phyloP scores from a whole-genome alignment of 768 basidiomycete species.

The Leccinum disarticulatum region DNA sequence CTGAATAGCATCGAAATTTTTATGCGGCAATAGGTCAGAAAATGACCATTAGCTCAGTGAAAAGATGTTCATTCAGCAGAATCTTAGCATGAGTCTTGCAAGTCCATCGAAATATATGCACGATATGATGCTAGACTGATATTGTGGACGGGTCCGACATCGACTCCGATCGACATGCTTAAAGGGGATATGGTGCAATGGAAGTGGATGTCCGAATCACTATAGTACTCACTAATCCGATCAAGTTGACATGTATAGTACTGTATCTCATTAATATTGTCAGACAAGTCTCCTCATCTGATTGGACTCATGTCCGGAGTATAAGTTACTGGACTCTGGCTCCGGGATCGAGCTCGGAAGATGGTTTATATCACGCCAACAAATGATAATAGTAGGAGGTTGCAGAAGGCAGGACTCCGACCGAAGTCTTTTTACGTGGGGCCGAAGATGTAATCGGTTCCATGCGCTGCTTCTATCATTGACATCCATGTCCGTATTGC shows the following conservation, averaged over 20 bases:
- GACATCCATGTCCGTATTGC: slow-evolving; percentile 3
- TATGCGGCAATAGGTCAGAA: not conserved
- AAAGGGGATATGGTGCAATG: slow-evolving; percentile 17
- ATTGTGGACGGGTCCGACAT: not conserved
- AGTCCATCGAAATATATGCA: not conserved
- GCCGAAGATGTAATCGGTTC: slow-evolving; percentile 22
- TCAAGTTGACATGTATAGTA: not conserved
- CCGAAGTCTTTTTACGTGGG: slow-evolving; percentile 13
- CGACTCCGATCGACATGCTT: slow-evolving; percentile 13
- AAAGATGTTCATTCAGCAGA: not conserved
- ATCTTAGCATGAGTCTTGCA: not conserved
- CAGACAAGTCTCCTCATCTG: not conserved
- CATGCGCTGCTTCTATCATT: not conserved
- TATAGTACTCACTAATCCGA: not conserved
- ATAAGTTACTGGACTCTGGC: not conserved
- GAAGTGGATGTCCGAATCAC: slow-evolving; percentile 1
- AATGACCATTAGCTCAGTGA: not conserved
- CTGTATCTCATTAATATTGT: not conserved
- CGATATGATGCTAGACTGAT: not conserved
- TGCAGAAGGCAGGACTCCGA: slow-evolving; percentile 3
- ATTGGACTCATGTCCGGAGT: not conserved
- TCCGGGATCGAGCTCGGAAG: not conserved
- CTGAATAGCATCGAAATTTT: not conserved
- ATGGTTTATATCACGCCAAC: not conserved
- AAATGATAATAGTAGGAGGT: not conserved